Evolutionary conservation across 2,329 filamentous ascomycete species (phyloP), one percentile per base, ranked within the genome.

Genomic region (Chaetoscypha palmicola): DNA sequence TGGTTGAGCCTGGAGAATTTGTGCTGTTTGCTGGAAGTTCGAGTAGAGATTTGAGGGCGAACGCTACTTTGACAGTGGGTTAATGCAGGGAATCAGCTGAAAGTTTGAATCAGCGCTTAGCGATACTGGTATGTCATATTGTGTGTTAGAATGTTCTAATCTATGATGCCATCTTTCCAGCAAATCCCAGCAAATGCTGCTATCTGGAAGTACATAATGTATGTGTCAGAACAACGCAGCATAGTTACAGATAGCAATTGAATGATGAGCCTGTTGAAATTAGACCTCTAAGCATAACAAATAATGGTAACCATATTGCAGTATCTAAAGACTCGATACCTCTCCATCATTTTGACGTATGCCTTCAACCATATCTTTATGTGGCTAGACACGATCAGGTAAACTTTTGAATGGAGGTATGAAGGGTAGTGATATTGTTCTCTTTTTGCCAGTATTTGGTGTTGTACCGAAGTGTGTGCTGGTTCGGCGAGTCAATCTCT

Each of bases 1-100:
- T 85, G 19, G 82, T 88, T 28, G 84, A 88, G 69, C 74, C 75
- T 2, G 83, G 83, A 1, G 72, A 80, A 31, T 88, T 87, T 59
- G 63, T 70, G 4, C 66, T 86, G 8, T 67, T 72, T 43, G 73
- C 82, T 12, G 83, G 81, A n/a, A 71, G 67, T 41, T 74, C 72
- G 19, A 81, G 77, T 52, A 65, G 65, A 43, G 73, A 80, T 59
- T 58, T 81, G 43, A 70, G 70, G 50, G 67, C 66, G 0, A 80
- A 76, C 55, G 68, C 70, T 24, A 81, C 72, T 1, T 69, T 81
- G n/a, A n/a, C n/a, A n/a, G n/a, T n/a, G n/a, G n/a, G n/a, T n/a
- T n/a, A n/a, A n/a, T n/a, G n/a, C n/a, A n/a, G n/a, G n/a, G n/a
- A n/a, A n/a, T n/a, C n/a, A n/a, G n/a, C n/a, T n/a, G n/a, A n/a